phyloP scores from a whole-genome alignment of 306 rosid species.

The Psophocarpus tetragonolobus region DNA sequence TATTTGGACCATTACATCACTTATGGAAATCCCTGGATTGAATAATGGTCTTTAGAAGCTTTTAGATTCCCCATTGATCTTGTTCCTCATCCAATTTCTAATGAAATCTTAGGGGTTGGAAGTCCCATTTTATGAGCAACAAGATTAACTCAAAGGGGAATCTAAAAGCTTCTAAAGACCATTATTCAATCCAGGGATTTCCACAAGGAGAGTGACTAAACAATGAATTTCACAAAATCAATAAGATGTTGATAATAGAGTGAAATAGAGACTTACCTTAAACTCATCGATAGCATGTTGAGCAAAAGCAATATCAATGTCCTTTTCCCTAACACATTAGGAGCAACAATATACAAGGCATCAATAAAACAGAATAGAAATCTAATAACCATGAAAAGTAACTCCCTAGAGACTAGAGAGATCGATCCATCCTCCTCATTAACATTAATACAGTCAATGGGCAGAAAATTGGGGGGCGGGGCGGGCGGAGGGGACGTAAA shows the following conservation, averaged over 20 bases:
- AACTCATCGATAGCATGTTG: constrained; percentile 93
- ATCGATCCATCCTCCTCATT: constrained; percentile 21
- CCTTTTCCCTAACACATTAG: constrained; percentile 84
- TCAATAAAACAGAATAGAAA: constrained; percentile 3
- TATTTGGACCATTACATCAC: constrained; percentile 2
- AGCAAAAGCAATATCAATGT: constrained; percentile 86
- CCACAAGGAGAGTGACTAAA: neutral
- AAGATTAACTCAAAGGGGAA: no score
- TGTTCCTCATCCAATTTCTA: no score
- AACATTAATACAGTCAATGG: neutral
- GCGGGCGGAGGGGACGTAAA: no score
- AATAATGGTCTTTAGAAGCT: no score
- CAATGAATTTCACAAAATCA: neutral
- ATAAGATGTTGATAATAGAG: neutral
- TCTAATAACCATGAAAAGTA: neutral
- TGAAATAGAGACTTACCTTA: constrained; percentile 59
- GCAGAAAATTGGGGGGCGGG: no score
- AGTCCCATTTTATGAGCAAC: no score
- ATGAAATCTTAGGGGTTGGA: no score
- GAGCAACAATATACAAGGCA: constrained; percentile 34
- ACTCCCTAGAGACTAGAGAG: neutral
- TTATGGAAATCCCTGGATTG: no score
- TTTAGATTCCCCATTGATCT: no score
- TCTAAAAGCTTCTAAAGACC: no score
- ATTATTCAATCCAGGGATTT: no score